Evolutionary conservation across 2,329 filamentous ascomycete species (phyloP).

Genomic region (Diaporthe ilicicola): DNA sequence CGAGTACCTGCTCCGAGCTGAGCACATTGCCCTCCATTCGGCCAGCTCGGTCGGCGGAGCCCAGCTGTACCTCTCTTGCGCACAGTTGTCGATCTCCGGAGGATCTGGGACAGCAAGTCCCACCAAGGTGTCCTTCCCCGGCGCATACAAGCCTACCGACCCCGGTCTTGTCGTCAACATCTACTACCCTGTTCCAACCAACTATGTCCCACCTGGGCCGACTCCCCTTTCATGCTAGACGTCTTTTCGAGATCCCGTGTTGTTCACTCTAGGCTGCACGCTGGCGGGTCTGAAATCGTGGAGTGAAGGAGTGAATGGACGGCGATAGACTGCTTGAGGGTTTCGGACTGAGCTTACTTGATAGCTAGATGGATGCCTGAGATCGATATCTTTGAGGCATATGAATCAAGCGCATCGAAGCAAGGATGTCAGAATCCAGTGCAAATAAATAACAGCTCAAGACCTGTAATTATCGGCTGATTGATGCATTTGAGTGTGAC

Average conservation of each 20-base stretch:
- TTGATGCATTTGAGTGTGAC: no score
- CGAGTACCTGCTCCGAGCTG: slow-evolving; percentile 58
- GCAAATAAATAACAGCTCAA: no score
- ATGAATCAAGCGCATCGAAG: no score
- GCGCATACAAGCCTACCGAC: slow-evolving; percentile 50
- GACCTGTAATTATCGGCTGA: no score
- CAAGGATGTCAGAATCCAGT: no score
- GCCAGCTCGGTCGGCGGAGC: slow-evolving; percentile 51
- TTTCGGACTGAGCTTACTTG: no score
- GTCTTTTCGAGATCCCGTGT: neutral
- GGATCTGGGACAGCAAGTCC: slow-evolving; percentile 49
- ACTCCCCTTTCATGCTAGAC: slow-evolving; percentile 34
- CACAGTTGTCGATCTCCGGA: slow-evolving; percentile 51
- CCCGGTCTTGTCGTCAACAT: slow-evolving; percentile 51
- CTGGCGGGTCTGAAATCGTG: no score
- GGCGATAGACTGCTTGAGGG: no score
- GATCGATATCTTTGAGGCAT: no score
- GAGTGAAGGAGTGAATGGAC: no score
- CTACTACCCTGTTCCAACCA: slow-evolving; percentile 50
- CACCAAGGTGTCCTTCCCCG: slow-evolving; percentile 50
- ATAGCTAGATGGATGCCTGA: no score
- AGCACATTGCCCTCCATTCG: slow-evolving; percentile 57
- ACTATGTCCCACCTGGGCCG: slow-evolving; percentile 42
- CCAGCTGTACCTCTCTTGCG: slow-evolving; percentile 55
- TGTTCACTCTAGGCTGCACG: no score